A percentile compares a stretch with the other conserved stretches of the same genome.
phyloP scores from a whole-genome alignment of 441 rosid species.

The Adansonia madagascariensis region DNA sequence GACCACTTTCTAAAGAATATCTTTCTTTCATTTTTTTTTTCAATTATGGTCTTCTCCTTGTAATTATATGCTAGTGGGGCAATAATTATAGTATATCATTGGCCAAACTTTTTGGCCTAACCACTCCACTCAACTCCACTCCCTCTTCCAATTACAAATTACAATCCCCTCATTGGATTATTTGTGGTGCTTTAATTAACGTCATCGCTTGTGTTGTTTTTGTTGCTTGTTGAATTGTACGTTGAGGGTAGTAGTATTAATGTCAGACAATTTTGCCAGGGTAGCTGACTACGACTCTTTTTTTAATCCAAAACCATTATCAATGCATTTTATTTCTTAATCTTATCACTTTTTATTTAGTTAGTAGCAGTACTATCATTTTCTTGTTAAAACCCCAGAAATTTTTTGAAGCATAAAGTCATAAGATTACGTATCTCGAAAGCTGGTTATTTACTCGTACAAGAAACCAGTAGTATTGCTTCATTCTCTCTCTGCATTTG shows the following conservation, averaged over 20 bases:
- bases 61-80: slow-evolving; percentile 70
- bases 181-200: neutral
- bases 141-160: slow-evolving; percentile 26
- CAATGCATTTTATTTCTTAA: neutral
- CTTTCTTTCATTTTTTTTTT: slow-evolving; percentile 23
- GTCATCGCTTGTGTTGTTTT: no score
- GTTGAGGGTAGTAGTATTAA: neutral
- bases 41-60: slow-evolving; percentile 43
- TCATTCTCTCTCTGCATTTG: neutral
- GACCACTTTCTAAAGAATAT: slow-evolving; percentile 29
- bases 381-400: neutral
- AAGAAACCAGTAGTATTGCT: neutral
- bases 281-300: neutral
- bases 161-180: slow-evolving; percentile 28
- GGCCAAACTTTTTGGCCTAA: slow-evolving; percentile 32
- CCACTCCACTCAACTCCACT: slow-evolving; percentile 24
- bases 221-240: neutral
- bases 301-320: neutral
- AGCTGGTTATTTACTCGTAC: neutral
- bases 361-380: neutral
- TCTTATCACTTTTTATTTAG: slow-evolving; percentile 16
- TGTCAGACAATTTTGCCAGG: slow-evolving; percentile 13
- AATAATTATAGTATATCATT: slow-evolving; percentile 40
- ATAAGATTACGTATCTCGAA: neutral
- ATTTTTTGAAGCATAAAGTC: neutral